Evolutionary conservation across 768 basidiomycete genomes (phyloP), one percentile per base, ranked within the genome.

Genomic region (Agrocybe pediades): DNA sequence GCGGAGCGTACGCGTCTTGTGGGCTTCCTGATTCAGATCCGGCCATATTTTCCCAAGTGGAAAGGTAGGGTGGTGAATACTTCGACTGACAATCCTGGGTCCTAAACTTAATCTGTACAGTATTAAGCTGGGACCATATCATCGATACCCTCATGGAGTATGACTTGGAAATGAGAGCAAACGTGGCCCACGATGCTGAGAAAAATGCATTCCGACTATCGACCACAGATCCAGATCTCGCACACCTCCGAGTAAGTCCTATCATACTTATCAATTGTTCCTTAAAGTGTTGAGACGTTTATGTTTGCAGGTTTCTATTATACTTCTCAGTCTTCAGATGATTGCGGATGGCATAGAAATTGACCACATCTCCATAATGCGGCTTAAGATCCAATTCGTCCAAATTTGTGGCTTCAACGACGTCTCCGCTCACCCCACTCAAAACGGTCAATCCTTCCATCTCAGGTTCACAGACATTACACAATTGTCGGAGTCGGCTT

Each of bases 21-120:
- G 15, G 73, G 77, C 8, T 91, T 90, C 68, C 71, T 90, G 16
- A 76, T 83, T 25, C 87, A 86, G 60, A 75, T 92, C 24, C 83
- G 75, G n/a, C 74, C 86, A 0, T 80, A 87, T 68, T 86, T 90
- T 66, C 79, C 86, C 16, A 65, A 58, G 13, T 91, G 89, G 89
- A 74, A 74, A 78, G 75, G 88, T 88, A 49, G 42, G n/a, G 5
- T 17, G 15, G 24, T 23, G 26, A 17, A 9, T n/a, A 20, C 6
- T 42, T 26, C 16, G 53, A 23, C 29, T 2, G 11, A 9, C 41
- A 39, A 15, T 43, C 30, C 19, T 24, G 11, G 19, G 23, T 13
- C 36, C 51, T 63, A 17, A 56, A 20, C n/a, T n/a, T n/a, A n/a
- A 30, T 19, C 42, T 27, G 24, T 15, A 19, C 16, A 90, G 88